Evolutionary conservation across 805 yeast species (phyloP).

Genomic region (Candida tallmaniae): DNA sequence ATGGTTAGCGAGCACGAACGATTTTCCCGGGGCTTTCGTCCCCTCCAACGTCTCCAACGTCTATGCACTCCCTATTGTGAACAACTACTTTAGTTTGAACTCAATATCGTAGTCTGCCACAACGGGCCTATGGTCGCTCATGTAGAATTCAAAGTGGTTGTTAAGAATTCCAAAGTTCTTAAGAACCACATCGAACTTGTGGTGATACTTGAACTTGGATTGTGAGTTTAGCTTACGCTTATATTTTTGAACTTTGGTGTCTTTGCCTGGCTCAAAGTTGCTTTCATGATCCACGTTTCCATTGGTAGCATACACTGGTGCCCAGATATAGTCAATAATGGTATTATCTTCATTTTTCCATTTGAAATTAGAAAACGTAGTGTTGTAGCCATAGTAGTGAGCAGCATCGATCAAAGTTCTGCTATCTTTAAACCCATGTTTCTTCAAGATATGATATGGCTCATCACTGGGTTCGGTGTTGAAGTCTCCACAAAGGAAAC

Average conservation of each 20-base stretch:
- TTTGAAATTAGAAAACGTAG: constrained; percentile 50
- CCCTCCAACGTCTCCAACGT: no score
- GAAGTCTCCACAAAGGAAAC: constrained; percentile 40
- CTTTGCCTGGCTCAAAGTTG: constrained; percentile 5
- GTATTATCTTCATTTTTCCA: constrained; percentile 20
- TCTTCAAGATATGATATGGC: constrained; percentile 35
- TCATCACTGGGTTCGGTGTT: constrained; percentile 39
- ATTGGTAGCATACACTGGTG: constrained; percentile 21
- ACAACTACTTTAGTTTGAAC: background rate
- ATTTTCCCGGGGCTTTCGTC: no score
- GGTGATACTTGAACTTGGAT: constrained; percentile 11
- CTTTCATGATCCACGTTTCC: constrained; percentile 6
- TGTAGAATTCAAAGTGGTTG: constrained; percentile 27
- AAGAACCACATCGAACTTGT: constrained; percentile 24
- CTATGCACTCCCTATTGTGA: no score
- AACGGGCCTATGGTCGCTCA: constrained; percentile 43
- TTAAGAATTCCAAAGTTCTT: constrained; percentile 37
- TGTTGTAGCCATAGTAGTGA: constrained; percentile 36
- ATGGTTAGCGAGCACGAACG: no score
- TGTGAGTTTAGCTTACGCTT: constrained; percentile 2
- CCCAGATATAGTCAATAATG: constrained; percentile 46
- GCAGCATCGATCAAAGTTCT: constrained; percentile 25
- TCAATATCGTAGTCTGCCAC: constrained; percentile 15
- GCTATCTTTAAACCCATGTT: constrained; percentile 24
- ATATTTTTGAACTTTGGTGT: background rate